Conservation (phyloP, 805 yeast genomes). For the Candida koratica region DNA sequence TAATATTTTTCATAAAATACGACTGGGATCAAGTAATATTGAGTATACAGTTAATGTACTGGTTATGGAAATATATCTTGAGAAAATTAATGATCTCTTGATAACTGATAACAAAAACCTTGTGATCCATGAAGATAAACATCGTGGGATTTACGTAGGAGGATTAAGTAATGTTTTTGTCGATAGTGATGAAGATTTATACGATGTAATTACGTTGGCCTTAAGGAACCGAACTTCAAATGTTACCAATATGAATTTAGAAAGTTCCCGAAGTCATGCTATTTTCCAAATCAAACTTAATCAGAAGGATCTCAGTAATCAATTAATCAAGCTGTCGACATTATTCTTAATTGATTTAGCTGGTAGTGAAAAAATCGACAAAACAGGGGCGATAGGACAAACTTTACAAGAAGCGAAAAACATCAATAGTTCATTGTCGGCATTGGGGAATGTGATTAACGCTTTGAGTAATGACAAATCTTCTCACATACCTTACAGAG, state of each 20-base stretch:
- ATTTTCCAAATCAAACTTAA: conserved; percentile 65
- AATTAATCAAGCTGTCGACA: conserved; percentile 57
- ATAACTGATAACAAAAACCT: conserved; percentile 35
- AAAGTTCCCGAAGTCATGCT: conserved; percentile 77
- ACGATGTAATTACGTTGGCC: conserved; percentile 56
- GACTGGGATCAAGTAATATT: conserved; percentile 40
- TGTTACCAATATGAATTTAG: conserved; percentile 65
- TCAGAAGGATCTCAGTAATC: conserved; percentile 55
- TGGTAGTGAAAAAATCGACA: conserved; percentile 77
- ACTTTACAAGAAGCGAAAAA: conserved; percentile 79
- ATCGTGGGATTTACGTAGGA: conserved; percentile 64
- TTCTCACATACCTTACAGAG: conserved; percentile 80
- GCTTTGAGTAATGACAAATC: conserved; percentile 68
- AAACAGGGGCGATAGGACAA: conserved; percentile 71
- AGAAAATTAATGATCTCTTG: conserved; percentile 67
- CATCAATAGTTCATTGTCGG: conserved; percentile 72
- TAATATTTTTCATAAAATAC: conserved; percentile 55
- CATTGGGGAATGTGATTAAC: conserved; percentile 77
- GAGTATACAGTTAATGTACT: conserved; percentile 69
- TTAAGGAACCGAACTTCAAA: conserved; percentile 51
- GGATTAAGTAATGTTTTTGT: conserved; percentile 65
- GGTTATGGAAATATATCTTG: conserved; percentile 79
- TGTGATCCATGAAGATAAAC: conserved; percentile 59
- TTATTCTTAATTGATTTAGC: conserved; percentile 80
- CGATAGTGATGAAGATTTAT: conserved; percentile 54